Base-by-base conservation (phyloP, 2,329 filamentous ascomycete species). In the Pseudopithomyces chartarum region DNA sequence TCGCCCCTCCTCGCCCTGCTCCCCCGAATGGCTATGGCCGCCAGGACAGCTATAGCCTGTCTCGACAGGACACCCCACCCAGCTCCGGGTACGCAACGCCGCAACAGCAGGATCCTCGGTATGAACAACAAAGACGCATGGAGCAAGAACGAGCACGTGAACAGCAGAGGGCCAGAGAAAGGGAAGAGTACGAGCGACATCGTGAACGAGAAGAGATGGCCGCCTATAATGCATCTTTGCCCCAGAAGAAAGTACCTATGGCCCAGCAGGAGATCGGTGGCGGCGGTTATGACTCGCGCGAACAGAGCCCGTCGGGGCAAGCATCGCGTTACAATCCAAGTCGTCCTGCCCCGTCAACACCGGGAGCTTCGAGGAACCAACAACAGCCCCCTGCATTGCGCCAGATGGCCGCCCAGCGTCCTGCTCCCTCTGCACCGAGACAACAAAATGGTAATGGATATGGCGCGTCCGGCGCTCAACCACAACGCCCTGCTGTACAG, bases 241-340 rank as follows among this genome's bases (percentile, higher is more conserved):
- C 92, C 32, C 90, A 96, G 80, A 88, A 84, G 61, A 91, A 91
- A 73, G 79, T 87, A 11, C 91, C 91, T 2, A 70, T 95, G 63
- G 92, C 93, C 32, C 91, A 98, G 74, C 93, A 97, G 77, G 95
- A 98, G 75, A 80, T 98, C 64, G 91, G 91, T 55, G 90, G 86
- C 59, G 81, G 83, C 59, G 79, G 81, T 43, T 81, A 81, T 56
- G 75, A 80, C 65, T 61, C 73, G 34, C 67, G 78, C 57, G 80
- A 80, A 58, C 61, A 74, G n/a, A 79, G 77, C 53, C 77, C 76
- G 20, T 76, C 80, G 19, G 73, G 83, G 13, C 76, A 81, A 45
- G 76, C 82, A 44, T 85, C 88, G 66, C 86, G 92, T 59, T 98
- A 92, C 77, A 97, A 96, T 73, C 92, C 94, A 3, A 88, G 87